These are phyloP conservation scores for Ceriops tagal DNA, from an alignment of 345 rosid species.

Conservation along the genomic window DNA sequence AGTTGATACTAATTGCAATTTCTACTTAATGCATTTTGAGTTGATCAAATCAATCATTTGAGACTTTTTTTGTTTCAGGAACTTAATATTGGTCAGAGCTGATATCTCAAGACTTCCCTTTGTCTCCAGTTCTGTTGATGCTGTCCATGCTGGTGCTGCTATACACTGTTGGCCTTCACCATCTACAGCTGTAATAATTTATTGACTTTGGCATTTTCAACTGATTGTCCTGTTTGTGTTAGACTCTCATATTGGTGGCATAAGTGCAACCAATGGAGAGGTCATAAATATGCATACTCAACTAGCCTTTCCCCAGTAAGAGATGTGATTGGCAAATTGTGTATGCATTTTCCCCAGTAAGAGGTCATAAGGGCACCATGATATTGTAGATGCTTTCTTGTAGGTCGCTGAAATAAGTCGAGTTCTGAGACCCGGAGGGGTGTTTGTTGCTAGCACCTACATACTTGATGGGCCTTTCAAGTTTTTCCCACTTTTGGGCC, in stretches of 20 bases:
- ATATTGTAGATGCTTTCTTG: neutral
- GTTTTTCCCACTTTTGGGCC: slow-evolving; percentile 46
- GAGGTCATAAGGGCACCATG: too few relatives aligned
- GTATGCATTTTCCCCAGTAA: too few relatives aligned
- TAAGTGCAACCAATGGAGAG: neutral
- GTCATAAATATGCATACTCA: too few relatives aligned
- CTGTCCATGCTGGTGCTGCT: slow-evolving; percentile 96
- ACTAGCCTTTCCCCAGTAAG: too few relatives aligned
- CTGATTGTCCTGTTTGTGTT: neutral
- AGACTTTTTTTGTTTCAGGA: slow-evolving; percentile 39
- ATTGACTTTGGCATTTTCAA: neutral
- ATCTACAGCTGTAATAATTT: slow-evolving; percentile 56
- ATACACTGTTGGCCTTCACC: slow-evolving; percentile 97
- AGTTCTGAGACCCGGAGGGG: slow-evolving; percentile 80
- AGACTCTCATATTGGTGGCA: neutral
- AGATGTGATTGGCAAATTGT: too few relatives aligned
- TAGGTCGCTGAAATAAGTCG: slow-evolving; percentile 90
- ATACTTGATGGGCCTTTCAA: slow-evolving; percentile 59
- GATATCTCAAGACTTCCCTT: slow-evolving; percentile 90
- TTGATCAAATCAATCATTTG: slow-evolving; percentile 2
- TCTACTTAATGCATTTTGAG: neutral
- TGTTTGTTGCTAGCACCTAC: slow-evolving; percentile 71
- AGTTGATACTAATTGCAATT: neutral
- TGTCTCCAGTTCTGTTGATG: slow-evolving; percentile 63
- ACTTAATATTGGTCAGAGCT: slow-evolving; percentile 70